Conservation (phyloP, 2,329 filamentous ascomycete species). For the Colletotrichum sp. region DNA sequence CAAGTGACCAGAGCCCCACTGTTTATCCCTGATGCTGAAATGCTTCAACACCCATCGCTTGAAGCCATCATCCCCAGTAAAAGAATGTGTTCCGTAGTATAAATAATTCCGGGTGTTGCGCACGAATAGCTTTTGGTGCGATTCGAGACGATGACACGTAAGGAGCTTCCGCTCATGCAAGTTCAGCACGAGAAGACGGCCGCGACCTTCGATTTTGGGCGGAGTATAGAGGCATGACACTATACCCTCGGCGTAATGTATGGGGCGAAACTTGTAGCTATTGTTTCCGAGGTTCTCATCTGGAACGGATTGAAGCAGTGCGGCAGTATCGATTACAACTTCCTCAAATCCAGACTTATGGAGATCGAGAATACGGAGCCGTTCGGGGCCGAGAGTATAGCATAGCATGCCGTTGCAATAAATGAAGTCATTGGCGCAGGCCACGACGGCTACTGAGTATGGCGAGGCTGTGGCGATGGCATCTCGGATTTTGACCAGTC, state of each 20-base stretch:
- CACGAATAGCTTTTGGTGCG: slow-evolving; percentile 66
- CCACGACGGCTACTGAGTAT: slow-evolving; percentile 65
- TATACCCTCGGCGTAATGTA: slow-evolving; percentile 63
- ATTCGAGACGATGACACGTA: slow-evolving; percentile 44
- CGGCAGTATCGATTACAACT: slow-evolving; percentile 51
- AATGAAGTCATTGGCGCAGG: slow-evolving; percentile 63
- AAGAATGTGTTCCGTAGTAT: slow-evolving; percentile 70
- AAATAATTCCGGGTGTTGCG: slow-evolving; percentile 67
- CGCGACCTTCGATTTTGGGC: slow-evolving; percentile 33
- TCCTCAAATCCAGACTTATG: slow-evolving; percentile 54
- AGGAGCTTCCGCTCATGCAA: slow-evolving; percentile 41
- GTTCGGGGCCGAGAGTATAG: slow-evolving; percentile 54
- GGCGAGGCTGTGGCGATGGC: slow-evolving; percentile 67
- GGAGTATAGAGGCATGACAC: slow-evolving; percentile 62
- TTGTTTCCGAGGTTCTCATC: slow-evolving; percentile 19
- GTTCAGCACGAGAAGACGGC: slow-evolving; percentile 61
- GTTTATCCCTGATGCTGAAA: slow-evolving; percentile 47
- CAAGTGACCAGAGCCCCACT: slow-evolving; percentile 49
- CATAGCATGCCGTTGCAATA: slow-evolving; percentile 70
- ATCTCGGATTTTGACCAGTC: slow-evolving; percentile 63
- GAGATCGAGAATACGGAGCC: slow-evolving; percentile 65
- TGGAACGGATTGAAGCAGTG: background rate
- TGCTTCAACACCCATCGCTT: slow-evolving; percentile 68
- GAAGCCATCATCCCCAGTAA: slow-evolving; percentile 55
- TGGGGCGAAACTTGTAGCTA: slow-evolving; percentile 54